Percentiles rank a stretch among this genome's conserved stretches.
phyloP scores from a whole-genome alignment of 2,329 filamentous ascomycete species.

The Fusarium newnesense region DNA sequence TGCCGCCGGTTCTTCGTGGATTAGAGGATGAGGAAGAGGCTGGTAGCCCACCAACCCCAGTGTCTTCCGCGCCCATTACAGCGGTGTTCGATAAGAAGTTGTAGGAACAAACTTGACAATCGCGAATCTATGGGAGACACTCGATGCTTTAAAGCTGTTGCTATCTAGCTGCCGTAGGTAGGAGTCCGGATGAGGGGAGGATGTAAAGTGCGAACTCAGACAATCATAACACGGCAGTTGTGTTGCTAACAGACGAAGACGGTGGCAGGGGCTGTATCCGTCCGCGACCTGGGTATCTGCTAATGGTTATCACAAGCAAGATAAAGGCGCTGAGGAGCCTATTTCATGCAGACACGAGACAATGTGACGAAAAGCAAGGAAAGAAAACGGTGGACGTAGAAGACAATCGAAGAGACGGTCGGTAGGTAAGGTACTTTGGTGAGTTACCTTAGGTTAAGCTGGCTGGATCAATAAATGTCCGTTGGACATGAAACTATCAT shows the following conservation, averaged over 20 bases:
- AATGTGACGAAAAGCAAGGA: conserved; percentile 5
- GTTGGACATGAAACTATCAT: conserved; percentile 32
- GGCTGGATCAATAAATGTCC: conserved; percentile 29
- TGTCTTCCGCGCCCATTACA: conserved; percentile 28
- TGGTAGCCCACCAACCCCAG: conserved; percentile 6
- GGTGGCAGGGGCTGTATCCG: conserved; percentile 5
- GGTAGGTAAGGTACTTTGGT: not conserved
- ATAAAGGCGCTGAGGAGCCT: not conserved
- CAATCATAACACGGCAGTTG: conserved; percentile 12
- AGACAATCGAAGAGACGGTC: not conserved
- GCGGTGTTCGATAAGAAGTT: conserved; percentile 3
- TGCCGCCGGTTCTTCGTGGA: conserved; percentile 17
- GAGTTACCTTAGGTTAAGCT: not conserved
- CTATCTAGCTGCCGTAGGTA: conserved; percentile 9
- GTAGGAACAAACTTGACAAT: conserved; percentile 6
- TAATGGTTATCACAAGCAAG: conserved; percentile 15
- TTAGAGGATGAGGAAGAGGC: conserved; percentile 14
- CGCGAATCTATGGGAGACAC: conserved; percentile 7
- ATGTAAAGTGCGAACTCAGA: conserved; percentile 1
- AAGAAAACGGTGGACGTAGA: not conserved
- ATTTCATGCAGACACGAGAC: not conserved
- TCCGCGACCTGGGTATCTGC: conserved; percentile 11
- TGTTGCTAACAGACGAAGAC: conserved; percentile 2
- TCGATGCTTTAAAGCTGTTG: conserved; percentile 17
- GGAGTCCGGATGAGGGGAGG: conserved; percentile 25